These are phyloP conservation scores for Penicillium sumatraense DNA, from an alignment of 2,329 filamentous ascomycete species.

Conservation along the genomic window DNA sequence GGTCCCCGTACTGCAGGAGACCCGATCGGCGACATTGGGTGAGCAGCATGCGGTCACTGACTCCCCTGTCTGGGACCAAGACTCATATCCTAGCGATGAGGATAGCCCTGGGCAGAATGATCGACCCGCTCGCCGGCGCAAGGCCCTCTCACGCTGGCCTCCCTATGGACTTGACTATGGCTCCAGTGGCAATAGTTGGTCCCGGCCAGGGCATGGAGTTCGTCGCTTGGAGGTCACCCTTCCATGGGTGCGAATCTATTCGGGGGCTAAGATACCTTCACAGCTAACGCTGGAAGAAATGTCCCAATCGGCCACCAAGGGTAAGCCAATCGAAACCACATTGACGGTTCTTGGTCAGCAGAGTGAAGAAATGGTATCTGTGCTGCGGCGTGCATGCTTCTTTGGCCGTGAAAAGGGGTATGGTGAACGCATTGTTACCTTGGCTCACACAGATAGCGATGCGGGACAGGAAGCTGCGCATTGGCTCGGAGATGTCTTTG, in stretches of 20 bases:
- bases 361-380: slow-evolving; percentile 45
- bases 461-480: slow-evolving; percentile 8
- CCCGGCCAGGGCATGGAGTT: slow-evolving; percentile 19
- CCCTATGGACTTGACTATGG: slow-evolving; percentile 44
- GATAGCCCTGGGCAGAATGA: slow-evolving; percentile 6
- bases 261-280: slow-evolving; percentile 1
- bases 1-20: slow-evolving; percentile 33
- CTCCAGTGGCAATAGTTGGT: slow-evolving; percentile 21
- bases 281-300: not conserved
- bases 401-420: slow-evolving; percentile 47
- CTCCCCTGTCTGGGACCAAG: slow-evolving; percentile 5
- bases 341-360: slow-evolving; percentile 41
- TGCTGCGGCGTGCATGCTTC: slow-evolving; percentile 50
- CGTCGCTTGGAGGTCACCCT: slow-evolving; percentile 33
- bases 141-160: slow-evolving; percentile 45
- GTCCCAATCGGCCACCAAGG: not conserved
- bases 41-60: slow-evolving; percentile 1
- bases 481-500: slow-evolving; percentile 19
- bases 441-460: slow-evolving; percentile 1
- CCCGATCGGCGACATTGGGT: not conserved
- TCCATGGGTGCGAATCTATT: slow-evolving; percentile 38
- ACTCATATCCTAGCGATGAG: slow-evolving; percentile 8
- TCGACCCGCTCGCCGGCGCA: slow-evolving; percentile 34
- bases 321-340: not conserved
- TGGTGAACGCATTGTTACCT: slow-evolving; percentile 41